phyloP scores from a whole-genome alignment of 2,329 filamentous ascomycete genomes.

The Stromatinia cepivora region DNA sequence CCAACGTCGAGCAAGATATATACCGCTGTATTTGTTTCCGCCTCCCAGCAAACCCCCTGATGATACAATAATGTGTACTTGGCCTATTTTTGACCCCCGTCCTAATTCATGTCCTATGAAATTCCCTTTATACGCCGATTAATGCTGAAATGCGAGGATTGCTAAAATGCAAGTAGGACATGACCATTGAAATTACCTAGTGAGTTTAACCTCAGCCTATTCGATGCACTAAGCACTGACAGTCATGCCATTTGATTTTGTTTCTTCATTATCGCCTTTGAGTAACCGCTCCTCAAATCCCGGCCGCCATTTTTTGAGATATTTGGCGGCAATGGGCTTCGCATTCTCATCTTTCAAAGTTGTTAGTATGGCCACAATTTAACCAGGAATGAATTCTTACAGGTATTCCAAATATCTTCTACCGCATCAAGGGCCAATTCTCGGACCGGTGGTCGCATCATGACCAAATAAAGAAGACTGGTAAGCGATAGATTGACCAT shows the following conservation, averaged over 20 bases:
- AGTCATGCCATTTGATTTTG: slow-evolving; percentile 27
- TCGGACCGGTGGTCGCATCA: slow-evolving; percentile 65
- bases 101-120: slow-evolving; percentile 7
- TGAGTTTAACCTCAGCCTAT: background rate
- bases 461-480: slow-evolving; percentile 65
- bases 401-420: slow-evolving; percentile 66
- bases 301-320: slow-evolving; percentile 61
- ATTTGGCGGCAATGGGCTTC: slow-evolving; percentile 61
- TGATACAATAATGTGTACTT: slow-evolving; percentile 13
- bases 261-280: slow-evolving; percentile 30
- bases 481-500: slow-evolving; percentile 63
- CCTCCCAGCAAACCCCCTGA: background rate
- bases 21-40: background rate
- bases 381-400: slow-evolving; percentile 47
- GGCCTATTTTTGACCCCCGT: slow-evolving; percentile 4
- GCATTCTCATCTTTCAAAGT: slow-evolving; percentile 57
- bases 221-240: slow-evolving; percentile 11
- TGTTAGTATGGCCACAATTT: slow-evolving; percentile 31
- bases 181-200: background rate
- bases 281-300: slow-evolving; percentile 35
- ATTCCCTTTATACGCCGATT: slow-evolving; percentile 10
- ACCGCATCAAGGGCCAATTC: slow-evolving; percentile 64
- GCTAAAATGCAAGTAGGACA: slow-evolving; percentile 19
- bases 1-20: background rate
- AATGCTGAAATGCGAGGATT: slow-evolving; percentile 18